Evolutionary conservation across 2,329 filamentous ascomycete species (phyloP).

Genomic region (Sporothrix globosa): DNA sequence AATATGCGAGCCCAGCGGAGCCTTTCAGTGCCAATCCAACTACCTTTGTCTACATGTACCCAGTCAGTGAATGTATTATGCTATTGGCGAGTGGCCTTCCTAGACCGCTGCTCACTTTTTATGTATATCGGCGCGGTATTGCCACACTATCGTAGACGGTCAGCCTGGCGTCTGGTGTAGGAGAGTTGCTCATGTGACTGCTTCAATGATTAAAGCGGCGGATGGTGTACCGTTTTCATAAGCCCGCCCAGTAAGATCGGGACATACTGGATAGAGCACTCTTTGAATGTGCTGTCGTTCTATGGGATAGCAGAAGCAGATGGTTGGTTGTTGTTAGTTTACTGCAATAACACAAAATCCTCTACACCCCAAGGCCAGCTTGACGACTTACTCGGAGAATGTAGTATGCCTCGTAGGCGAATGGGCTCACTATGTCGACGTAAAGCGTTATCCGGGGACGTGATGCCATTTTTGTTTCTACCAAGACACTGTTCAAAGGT

Average conservation of each 20-base stretch:
- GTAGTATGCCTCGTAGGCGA: conserved; percentile 47
- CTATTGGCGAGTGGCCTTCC: neutral
- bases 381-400: conserved; percentile 44
- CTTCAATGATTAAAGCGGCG: neutral
- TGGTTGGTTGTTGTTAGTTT: neutral
- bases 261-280: conserved; percentile 43
- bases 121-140: conserved; percentile 46
- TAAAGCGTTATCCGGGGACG: conserved; percentile 45
- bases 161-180: neutral
- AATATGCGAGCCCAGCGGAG: conserved; percentile 44
- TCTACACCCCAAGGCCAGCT: neutral
- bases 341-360: neutral
- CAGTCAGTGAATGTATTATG: neutral
- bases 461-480: neutral
- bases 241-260: conserved; percentile 48
- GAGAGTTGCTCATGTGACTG: neutral
- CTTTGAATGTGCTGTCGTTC: conserved; percentile 43
- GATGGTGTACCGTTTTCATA: conserved; percentile 43
- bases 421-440: conserved; percentile 48
- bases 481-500: no score
- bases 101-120: conserved; percentile 41
- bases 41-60: conserved; percentile 44
- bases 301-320: conserved; percentile 28
- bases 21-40: conserved; percentile 45
- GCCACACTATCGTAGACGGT: conserved; percentile 38